Percentiles rank a stretch among this genome's conserved stretches.
Evolutionary conservation across 129 eudicot genomes (phyloP).

Genomic region (Rutidosis leptorrhynchoides): DNA sequence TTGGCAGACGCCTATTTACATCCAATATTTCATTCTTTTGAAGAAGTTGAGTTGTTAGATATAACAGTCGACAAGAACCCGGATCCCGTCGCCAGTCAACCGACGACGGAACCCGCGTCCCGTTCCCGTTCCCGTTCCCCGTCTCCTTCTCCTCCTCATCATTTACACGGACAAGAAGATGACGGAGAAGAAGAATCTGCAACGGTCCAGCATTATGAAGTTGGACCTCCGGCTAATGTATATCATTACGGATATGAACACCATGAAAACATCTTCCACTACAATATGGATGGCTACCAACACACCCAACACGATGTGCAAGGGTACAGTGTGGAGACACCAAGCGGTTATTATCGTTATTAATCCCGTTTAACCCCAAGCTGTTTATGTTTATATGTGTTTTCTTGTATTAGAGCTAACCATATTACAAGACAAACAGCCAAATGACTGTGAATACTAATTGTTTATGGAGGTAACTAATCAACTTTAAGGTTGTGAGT

Average conservation of each 20-base stretch:
- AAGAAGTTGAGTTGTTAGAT: constrained; percentile 70
- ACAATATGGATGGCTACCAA: constrained; percentile 30
- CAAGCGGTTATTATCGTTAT: constrained; percentile 43
- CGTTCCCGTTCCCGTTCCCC: constrained; percentile 34
- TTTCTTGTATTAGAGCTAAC: constrained; percentile 16
- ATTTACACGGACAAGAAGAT: constrained; percentile 40
- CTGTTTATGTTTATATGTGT: constrained; percentile 17
- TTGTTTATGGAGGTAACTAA: constrained; percentile 19
- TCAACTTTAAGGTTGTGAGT: too few relatives aligned
- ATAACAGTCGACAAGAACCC: constrained; percentile 56
- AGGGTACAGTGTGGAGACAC: constrained; percentile 36
- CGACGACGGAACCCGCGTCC: constrained; percentile 36
- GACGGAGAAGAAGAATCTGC: constrained; percentile 31
- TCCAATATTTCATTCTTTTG: constrained; percentile 77
- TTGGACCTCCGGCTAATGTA: constrained; percentile 36
- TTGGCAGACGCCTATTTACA: constrained; percentile 87
- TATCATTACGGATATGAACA: constrained; percentile 43
- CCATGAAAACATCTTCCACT: constrained; percentile 37
- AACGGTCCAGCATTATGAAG: constrained; percentile 42
- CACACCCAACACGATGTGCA: constrained; percentile 29
- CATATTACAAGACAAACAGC: constrained; percentile 8
- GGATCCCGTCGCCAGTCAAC: constrained; percentile 35
- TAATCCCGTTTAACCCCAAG: constrained; percentile 19
- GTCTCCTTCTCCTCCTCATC: constrained; percentile 34
- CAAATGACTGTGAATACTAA: constrained; percentile 22